Base-by-base conservation (phyloP, 2,329 filamentous ascomycete species). In the Penicillium sp. region DNA sequence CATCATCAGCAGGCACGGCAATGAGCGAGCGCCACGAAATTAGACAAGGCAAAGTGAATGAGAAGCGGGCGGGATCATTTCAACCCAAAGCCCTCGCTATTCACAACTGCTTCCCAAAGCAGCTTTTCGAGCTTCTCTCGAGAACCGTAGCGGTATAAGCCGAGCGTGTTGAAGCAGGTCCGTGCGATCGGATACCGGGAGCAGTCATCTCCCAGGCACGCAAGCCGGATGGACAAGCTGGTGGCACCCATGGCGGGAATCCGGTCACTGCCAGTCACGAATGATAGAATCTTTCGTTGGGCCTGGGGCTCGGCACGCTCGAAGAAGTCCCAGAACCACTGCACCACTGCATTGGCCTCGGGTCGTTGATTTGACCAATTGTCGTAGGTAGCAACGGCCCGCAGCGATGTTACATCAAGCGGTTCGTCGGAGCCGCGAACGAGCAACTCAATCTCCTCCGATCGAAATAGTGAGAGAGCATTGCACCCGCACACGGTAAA, bases 291-390 rank as follows among this genome's bases (percentile, higher is more conserved):
- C 73, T 89, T 90, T 35, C 92, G 84, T 76, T 97, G 93, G 62
- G 91, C 86, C 45, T 81, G 78, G 0, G 90, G 84, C 0, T 81
- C 78, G 0, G 91, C 88, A 37, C 81, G 80, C 65, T 86, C 82
- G 67, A 97, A 95, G 16, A 89, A 85, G 55, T 92, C 84, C 93
- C 93, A 97, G 79, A 97, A 97, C 93, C 93, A 97, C 43, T 80
- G 78, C 19, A 97, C 81, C 6, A 90, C 88, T 0, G 87, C 85
- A 58, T 93, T 89, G 10, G 86, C 83, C 43, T 84, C 83, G 40
- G 76, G 78, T 45, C 76, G 70, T 11, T 76, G 66, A 26, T 75
- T 80, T 2, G 82, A 83, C 92, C 93, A 97, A 60, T 91, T 90
- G 53, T 96, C 91, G 70, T 96, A 96, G 14, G 86, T 84, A 0